Percentiles rank a stretch among this genome's conserved stretches.
Evolutionary conservation across 1,284 basidiomycete genomes (phyloP).

Genomic region (Coriolopsis trogii): DNA sequence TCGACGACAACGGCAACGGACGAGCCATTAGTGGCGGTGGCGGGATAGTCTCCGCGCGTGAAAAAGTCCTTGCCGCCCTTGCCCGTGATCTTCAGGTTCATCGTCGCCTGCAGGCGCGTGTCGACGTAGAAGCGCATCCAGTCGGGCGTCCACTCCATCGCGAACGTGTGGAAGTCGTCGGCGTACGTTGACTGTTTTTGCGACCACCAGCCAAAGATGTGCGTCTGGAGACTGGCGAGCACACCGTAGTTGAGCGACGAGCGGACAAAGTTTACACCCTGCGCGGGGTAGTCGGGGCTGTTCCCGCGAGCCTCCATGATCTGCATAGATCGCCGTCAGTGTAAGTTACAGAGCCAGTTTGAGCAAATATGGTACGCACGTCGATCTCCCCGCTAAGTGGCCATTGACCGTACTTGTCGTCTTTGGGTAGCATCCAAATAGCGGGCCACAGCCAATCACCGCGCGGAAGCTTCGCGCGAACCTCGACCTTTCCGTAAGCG

Average conservation of each 20-base stretch:
- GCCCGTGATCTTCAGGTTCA: constrained; percentile 45
- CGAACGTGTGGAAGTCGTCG: constrained; percentile 72
- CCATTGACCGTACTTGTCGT: constrained; percentile 75
- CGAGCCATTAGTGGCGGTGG: constrained; percentile 48
- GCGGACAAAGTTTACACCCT: constrained; percentile 73
- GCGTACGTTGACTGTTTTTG: constrained; percentile 67
- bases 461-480: constrained; percentile 46
- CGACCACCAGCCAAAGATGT: constrained; percentile 72
- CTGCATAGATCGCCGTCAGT: constrained; percentile 32
- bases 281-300: constrained; percentile 58
- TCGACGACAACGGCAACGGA: constrained; percentile 46
- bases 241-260: constrained; percentile 82
- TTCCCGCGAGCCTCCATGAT: constrained; percentile 79
- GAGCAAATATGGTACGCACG: constrained; percentile 37
- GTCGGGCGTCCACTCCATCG: constrained; percentile 77
- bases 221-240: constrained; percentile 51
- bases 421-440: constrained; percentile 80
- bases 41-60: constrained; percentile 38
- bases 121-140: constrained; percentile 65
- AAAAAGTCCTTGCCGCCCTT: constrained; percentile 45
- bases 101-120: constrained; percentile 51
- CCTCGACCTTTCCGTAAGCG: constrained; percentile 74
- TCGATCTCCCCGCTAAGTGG: constrained; percentile 79
- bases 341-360: background rate
- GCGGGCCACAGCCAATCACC: constrained; percentile 84